Base-by-base conservation (phyloP, 371 early-diverging fungal genomes). In the Mortierella sp. region DNA sequence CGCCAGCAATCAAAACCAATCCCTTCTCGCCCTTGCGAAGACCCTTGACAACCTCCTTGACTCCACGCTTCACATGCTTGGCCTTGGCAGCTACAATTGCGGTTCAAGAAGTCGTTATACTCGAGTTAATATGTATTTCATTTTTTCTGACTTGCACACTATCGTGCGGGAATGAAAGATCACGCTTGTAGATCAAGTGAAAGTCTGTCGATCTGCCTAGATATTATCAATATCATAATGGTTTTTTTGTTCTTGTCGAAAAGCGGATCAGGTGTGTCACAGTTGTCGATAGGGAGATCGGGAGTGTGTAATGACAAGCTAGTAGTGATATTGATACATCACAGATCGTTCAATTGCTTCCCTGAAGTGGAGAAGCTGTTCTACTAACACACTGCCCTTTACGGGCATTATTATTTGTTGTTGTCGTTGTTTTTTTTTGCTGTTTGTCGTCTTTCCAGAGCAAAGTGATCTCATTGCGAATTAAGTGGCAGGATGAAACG, bases 11-110 rank as follows among this genome's bases (percentile, higher is more conserved):
- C 57, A 99, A 86, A 24, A 98, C 95, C 68, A 99, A 78, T 28
- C 93, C 99, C 89, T 97, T 97, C 71, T 94, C 90, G 63, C 97
- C 97, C 90, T 98, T 98, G 72, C 97, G 92, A 71, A 99, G 88
- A 66, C 93, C 96, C 89, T 98, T 98, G 64, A 95, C 95, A 45
- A 97, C 97, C 88, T 99, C 99, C 91, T 98, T 98, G 43, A 98
- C 96, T 73, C 99, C 99, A 73, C 99, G 94, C 85, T 94, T 95
- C 64, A 96, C 90, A 59, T 93, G 92, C 88, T 96, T 97, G 54
- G 92, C 93, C 88, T 95, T 97, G 78, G 95, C 87, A 62, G 98
- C 97, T 96, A 84, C 64, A 45, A 26, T 26, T 20, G n/a, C 5
- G n/a, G n/a, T 49, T 49, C n/a, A 49, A 49, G 5, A 49, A n/a